Evolutionary conservation across 169 alveolate genomes (phyloP).

Genomic region (Cryptosporidium tyzzeri): DNA sequence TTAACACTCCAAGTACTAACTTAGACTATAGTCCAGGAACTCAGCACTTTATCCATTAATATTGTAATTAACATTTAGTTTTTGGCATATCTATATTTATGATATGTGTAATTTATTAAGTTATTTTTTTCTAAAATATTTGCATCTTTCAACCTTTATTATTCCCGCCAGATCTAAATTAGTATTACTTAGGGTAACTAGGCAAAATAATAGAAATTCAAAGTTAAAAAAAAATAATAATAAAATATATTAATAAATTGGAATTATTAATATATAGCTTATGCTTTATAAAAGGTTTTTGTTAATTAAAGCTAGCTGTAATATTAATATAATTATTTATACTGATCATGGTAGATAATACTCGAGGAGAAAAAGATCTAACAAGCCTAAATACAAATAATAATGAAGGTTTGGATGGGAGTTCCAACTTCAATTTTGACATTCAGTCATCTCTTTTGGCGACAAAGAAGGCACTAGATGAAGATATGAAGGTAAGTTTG

Average conservation of each 20-base stretch:
- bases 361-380: conserved; percentile 41
- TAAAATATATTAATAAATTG: no score
- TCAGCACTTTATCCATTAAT: conserved; percentile 24
- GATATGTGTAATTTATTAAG: background rate
- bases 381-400: conserved; percentile 10
- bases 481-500: conserved; percentile 70
- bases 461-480: conserved; percentile 59
- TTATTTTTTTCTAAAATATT: no score
- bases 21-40: conserved; percentile 40
- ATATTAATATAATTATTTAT: background rate
- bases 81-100: background rate
- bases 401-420: conserved; percentile 14
- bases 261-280: no score
- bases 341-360: background rate
- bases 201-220: background rate
- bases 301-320: background rate
- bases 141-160: background rate
- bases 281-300: background rate
- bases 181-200: background rate
- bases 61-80: background rate
- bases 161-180: background rate
- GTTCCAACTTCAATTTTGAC: conserved; percentile 2
- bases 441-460: conserved; percentile 41
- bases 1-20: conserved; percentile 53
- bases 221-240: no score